These are phyloP conservation scores for Parasitella parasitica DNA, from an alignment of 371 early-diverging fungal genomes.

Conservation along the genomic window DNA sequence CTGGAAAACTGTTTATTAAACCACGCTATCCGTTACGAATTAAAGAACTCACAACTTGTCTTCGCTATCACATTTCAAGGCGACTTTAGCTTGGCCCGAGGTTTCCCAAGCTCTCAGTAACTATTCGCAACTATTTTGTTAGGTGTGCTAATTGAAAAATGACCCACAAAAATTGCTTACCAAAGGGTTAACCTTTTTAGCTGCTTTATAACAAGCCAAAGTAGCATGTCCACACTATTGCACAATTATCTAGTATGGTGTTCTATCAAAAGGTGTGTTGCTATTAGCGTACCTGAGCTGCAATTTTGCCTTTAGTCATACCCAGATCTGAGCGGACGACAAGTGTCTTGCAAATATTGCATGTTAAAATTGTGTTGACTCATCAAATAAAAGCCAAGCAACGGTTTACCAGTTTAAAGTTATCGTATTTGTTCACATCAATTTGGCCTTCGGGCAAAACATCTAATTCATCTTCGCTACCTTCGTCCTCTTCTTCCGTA, in stretches of 20 bases:
- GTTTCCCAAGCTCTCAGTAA: slow-evolving; percentile 74
- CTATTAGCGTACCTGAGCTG: slow-evolving; percentile 71
- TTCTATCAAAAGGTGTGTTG: background rate
- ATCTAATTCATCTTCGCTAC: slow-evolving; percentile 40
- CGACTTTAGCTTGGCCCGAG: slow-evolving; percentile 86
- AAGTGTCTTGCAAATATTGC: slow-evolving; percentile 52
- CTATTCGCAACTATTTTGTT: slow-evolving; percentile 15
- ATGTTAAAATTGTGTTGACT: background rate
- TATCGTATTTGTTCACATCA: slow-evolving; percentile 35
- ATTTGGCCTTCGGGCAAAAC: slow-evolving; percentile 26
- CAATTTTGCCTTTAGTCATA: slow-evolving; percentile 96
- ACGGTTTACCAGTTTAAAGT: slow-evolving; percentile 49
- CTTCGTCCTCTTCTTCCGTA: slow-evolving; percentile 16
- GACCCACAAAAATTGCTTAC: slow-evolving; percentile 25
- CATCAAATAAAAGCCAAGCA: background rate
- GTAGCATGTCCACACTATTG: slow-evolving; percentile 90
- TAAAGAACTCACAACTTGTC: slow-evolving; percentile 66
- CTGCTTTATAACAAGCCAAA: slow-evolving; percentile 81
- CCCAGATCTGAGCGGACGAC: slow-evolving; percentile 87
- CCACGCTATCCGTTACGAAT: background rate
- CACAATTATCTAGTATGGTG: background rate
- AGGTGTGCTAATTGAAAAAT: background rate
- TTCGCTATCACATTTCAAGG: slow-evolving; percentile 78
- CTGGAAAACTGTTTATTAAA: slow-evolving; percentile 32
- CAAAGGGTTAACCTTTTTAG: slow-evolving; percentile 52